Percentiles rank a stretch among this genome's conserved stretches.
Evolutionary conservation across 371 early-diverging fungal genomes (phyloP).

Genomic region (Smittium mucronatum): DNA sequence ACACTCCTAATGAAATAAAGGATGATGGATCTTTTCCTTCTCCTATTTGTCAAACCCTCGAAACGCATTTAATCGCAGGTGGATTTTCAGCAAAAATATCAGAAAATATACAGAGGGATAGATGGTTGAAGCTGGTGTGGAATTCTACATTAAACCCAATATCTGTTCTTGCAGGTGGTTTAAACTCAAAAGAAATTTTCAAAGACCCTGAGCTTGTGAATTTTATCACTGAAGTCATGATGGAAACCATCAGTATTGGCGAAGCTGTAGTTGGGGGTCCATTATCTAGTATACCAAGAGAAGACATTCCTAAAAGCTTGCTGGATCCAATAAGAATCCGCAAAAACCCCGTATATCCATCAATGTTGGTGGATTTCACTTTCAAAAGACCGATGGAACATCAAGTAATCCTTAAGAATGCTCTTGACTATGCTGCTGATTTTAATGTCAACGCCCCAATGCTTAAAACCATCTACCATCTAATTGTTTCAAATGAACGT

Average conservation of each 20-base stretch:
- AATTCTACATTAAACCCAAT: slow-evolving; percentile 67
- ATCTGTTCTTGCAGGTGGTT: slow-evolving; percentile 50
- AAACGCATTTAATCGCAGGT: slow-evolving; percentile 35
- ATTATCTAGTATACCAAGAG: slow-evolving; percentile 14
- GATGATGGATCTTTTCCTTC: slow-evolving; percentile 21
- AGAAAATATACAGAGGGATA: slow-evolving; percentile 51
- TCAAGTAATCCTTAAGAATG: slow-evolving; percentile 26
- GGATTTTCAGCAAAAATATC: slow-evolving; percentile 32
- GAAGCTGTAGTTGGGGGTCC: slow-evolving; percentile 26
- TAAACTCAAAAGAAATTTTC: slow-evolving; percentile 50
- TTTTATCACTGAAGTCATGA: slow-evolving; percentile 41
- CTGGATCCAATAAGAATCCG: slow-evolving; percentile 14
- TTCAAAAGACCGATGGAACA: slow-evolving; percentile 32
- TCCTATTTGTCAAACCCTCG: slow-evolving; percentile 17
- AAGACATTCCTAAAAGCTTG: slow-evolving; percentile 17
- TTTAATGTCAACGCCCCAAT: slow-evolving; percentile 21
- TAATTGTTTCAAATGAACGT: not conserved
- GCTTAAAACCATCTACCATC: slow-evolving; percentile 25
- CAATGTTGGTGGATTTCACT: slow-evolving; percentile 33
- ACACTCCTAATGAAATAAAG: slow-evolving; percentile 19
- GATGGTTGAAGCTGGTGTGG: slow-evolving; percentile 81
- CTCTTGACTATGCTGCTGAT: slow-evolving; percentile 19
- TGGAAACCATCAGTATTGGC: slow-evolving; percentile 43
- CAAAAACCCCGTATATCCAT: slow-evolving; percentile 18
- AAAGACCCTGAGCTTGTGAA: slow-evolving; percentile 35